Evolutionary conservation across 2,329 filamentous ascomycete species (phyloP), one percentile per base, ranked within the genome.

Genomic region (Phoma sp.): DNA sequence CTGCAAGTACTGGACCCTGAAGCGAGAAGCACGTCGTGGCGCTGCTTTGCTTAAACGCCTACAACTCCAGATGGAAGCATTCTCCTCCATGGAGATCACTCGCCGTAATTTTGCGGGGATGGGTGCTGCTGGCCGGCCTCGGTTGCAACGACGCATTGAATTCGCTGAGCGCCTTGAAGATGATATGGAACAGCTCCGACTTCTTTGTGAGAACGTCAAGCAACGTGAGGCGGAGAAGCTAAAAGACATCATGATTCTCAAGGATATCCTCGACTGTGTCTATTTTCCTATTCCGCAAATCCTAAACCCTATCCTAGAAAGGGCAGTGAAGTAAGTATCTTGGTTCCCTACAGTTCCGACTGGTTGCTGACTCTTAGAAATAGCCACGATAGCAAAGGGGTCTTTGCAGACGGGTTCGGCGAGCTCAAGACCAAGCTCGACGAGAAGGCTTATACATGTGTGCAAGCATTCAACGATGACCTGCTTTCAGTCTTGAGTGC

Each of bases 1-100:
- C 2, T 98, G 93, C 78, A 92, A 91, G 65, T 99, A 98, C 76
- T 99, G 95, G 95, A 98, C 95, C 0, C 77, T 99, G 59, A 99
- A 99, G 78, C 86, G 95, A 51, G 95, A 99, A 74, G 90, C 93
- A 58, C 87, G 95, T 30, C 85, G 95, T 54, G 95, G 95, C 41
- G 95, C 95, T 27, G 91, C 95, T 4, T 81, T 99, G 50, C 83
- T 99, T 55, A 98, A 98, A 77, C 87, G 95, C 32, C 82, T 99
- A 18, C 95, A 99, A 73, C 79, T 98, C 52, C 93, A 97, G 74
- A 89, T 97, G 83, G 93, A 98, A 74, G 91, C 91, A 0, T 99
- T 98, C 74, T 93, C 93, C 6, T 96, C 92, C 0, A 96, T 97
- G 89, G 95, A 99, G 76, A 88, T 99, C 61, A 97, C 95, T 2